Conservation (phyloP, 2,329 filamentous ascomycete species). For the Colletotrichum aenigma region DNA sequence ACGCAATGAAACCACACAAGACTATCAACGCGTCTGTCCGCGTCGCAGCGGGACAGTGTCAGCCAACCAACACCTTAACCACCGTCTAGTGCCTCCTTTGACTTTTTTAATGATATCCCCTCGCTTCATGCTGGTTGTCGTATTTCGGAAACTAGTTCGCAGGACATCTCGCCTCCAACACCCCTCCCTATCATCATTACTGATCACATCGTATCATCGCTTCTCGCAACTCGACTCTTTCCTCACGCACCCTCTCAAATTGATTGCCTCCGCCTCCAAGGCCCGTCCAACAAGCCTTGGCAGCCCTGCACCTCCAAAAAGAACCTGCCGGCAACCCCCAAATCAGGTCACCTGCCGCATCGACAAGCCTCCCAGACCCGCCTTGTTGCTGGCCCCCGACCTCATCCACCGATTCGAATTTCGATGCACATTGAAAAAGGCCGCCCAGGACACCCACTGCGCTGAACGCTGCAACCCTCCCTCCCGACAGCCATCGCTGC, state of each 20-base stretch:
- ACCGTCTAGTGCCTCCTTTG: not conserved
- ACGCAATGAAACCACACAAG: not conserved
- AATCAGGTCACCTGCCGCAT: conserved; percentile 9
- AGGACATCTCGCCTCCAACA: not conserved
- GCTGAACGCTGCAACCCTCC: not conserved
- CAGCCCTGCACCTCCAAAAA: not conserved
- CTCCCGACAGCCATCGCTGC: not conserved
- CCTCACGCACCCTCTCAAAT: not conserved
- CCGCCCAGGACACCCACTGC: not conserved
- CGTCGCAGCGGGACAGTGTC: not conserved
- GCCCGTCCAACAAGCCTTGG: not conserved
- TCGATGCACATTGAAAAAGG: not conserved
- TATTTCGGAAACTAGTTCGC: not conserved
- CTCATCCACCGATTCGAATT: not conserved
- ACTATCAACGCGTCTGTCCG: conserved; percentile 1
- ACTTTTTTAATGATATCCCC: not conserved
- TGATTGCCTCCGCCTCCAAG: not conserved
- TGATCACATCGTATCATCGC: not conserved
- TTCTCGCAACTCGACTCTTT: not conserved
- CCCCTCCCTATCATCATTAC: not conserved
- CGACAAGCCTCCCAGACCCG: conserved; percentile 4
- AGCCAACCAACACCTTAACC: not conserved
- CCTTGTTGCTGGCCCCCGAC: not conserved
- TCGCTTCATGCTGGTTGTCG: not conserved
- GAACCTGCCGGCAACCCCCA: conserved; percentile 5